Evolutionary conservation across 2,329 filamentous ascomycete genomes (phyloP), one percentile per base, ranked within the genome.

Genomic region (Ceratocystis huliohia): DNA sequence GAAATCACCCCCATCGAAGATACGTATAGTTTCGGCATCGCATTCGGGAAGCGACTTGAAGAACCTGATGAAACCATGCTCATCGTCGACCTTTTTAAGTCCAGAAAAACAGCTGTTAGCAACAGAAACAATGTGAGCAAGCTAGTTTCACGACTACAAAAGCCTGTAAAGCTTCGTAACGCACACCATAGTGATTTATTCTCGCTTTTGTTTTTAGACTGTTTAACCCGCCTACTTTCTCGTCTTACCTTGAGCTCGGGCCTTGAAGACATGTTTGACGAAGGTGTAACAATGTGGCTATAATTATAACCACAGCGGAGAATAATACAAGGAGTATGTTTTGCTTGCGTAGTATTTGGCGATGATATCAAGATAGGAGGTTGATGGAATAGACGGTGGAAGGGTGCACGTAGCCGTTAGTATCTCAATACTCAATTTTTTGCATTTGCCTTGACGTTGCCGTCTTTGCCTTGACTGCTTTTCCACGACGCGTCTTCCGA

Each of bases 11-110:
- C 94, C 86, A 73, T 97, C 92, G 74, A 97, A 97, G 68, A 99
- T 88, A 65, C 94, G 87, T 65, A 99, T 82, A 0, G 90, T 92
- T 65, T 89, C 88, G 48, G 85, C 82, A 71, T 85, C 84, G 65
- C 85, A 84, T 15, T 79, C 72, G 5, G 91, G 85, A 2, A 99
- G 82, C n/a, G 86, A 88, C 72, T 93, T 93, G 81, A 95, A 99
- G 78, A 91, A 96, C 71, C 88, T 90, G 78, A 97, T 96, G 80
- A 99, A 99, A 71, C 93, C 91, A 73, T 88, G 86, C 79, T 99
- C 94, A 74, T 99, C 94, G 73, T 99, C 95, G 74, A 97, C 90
- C 88, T 92, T 66, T 66, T 41, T 15, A 5, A 41, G 37, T 15
- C 37, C 15, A 41, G 37, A 3, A 8, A 25, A 66, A 70, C 69